A percentile compares a stretch with the other conserved stretches of the same genome.
These are phyloP conservation scores for Yamadazyma aaseri DNA, from an alignment of 1,139 yeast species.

Conservation along the genomic window DNA sequence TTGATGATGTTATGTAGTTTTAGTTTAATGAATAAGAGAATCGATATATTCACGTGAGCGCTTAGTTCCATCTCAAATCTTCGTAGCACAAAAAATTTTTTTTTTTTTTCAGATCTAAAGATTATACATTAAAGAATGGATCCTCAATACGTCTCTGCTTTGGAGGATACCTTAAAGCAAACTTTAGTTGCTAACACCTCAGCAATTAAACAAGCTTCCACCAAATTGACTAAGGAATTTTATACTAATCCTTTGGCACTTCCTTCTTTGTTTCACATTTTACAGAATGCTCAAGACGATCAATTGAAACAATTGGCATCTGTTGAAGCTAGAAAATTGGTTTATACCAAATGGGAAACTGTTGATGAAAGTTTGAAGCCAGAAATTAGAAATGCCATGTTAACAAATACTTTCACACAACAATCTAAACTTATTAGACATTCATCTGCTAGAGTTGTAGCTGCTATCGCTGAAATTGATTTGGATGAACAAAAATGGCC, in stretches of 20 bases:
- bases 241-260: conserved; percentile 71
- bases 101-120: background rate
- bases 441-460: conserved; percentile 83
- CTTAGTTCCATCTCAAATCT: conserved; percentile 2
- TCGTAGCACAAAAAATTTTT: conserved; percentile 3
- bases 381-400: conserved; percentile 64
- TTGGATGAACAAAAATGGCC: conserved; percentile 70
- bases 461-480: conserved; percentile 81
- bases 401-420: conserved; percentile 63
- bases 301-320: conserved; percentile 84
- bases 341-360: conserved; percentile 66
- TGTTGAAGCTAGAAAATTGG: conserved; percentile 89
- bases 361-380: conserved; percentile 54
- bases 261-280: conserved; percentile 79
- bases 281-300: conserved; percentile 63
- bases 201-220: conserved; percentile 80
- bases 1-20: conserved; percentile 40
- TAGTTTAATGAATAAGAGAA: background rate
- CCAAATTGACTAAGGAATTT: conserved; percentile 68
- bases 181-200: conserved; percentile 76
- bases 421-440: conserved; percentile 73
- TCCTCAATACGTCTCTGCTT: conserved; percentile 61
- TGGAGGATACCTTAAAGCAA: conserved; percentile 77
- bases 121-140: conserved; percentile 44
- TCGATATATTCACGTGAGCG: conserved; percentile 3